Conservation (phyloP, 371 early-diverging fungal genomes). For the Rhizomucor miehei region DNA sequence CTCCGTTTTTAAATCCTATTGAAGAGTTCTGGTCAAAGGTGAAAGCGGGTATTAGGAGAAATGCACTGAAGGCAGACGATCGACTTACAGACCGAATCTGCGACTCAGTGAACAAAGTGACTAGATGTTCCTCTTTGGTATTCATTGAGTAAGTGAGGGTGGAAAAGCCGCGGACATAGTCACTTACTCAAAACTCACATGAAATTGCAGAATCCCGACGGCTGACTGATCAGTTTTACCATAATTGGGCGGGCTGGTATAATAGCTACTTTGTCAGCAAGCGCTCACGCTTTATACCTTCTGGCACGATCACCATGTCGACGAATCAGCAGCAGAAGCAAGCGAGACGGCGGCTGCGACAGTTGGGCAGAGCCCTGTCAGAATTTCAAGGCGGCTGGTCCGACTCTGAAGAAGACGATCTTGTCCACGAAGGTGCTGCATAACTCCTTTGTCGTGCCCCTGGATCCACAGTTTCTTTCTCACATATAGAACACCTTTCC, state of each 20-base stretch:
- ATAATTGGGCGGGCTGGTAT: too few relatives aligned
- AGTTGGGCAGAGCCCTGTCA: constrained; percentile 38
- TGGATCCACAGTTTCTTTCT: not conserved
- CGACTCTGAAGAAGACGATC: constrained; percentile 49
- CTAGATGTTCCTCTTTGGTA: too few relatives aligned
- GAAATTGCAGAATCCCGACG: too few relatives aligned
- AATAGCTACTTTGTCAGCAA: too few relatives aligned
- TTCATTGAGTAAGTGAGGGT: too few relatives aligned
- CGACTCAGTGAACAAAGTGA: constrained; percentile 7
- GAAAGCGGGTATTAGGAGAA: constrained; percentile 7
- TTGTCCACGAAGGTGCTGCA: constrained; percentile 28
- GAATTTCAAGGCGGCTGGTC: constrained; percentile 40
- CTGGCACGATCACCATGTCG: constrained; percentile 9
- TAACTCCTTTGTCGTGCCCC: not conserved
- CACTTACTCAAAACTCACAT: too few relatives aligned
- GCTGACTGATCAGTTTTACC: too few relatives aligned
- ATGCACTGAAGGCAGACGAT: constrained; percentile 9
- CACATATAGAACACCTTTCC: too few relatives aligned
- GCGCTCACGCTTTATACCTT: not conserved
- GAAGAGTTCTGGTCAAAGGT: constrained; percentile 8
- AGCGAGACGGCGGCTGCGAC: constrained; percentile 44
- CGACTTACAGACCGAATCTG: too few relatives aligned
- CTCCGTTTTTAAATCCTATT: constrained; percentile 7
- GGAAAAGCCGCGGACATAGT: too few relatives aligned
- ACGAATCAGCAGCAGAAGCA: constrained; percentile 27